Base-by-base conservation (phyloP, 2,329 filamentous ascomycete species). In the Pseudogymnoascus sp. region DNA sequence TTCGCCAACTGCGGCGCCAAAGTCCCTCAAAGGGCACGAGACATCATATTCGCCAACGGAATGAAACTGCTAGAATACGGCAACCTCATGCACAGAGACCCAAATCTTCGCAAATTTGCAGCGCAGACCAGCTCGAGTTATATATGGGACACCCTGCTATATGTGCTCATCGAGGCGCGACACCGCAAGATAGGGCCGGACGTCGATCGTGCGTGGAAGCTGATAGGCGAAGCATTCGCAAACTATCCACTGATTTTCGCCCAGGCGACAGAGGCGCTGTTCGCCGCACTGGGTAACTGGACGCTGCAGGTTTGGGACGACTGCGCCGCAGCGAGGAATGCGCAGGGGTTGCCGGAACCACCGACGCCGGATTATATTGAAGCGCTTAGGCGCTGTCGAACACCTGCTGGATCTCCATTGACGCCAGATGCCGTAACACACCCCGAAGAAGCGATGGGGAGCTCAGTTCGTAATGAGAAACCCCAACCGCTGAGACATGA, bases 141-240 rank as follows among this genome's bases (percentile, higher is more conserved):
- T 61, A 60, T 74, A 15, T 75, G 73, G 72, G 69, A 73, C 61
- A 69, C 69, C 2, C 64, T 73, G 15, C 68, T 73, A 3, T 72
- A 70, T 61, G 70, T 72, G 59, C 71, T 74, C 23, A 70, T 74
- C 53, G 72, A 71, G 59, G 64, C 65, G 31, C 67, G 70, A 29
- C 67, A 68, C 29, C 68, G 69, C 17, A 69, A 67, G 64, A 69
- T 61, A 11, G 69, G 71, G 0, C 64, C 68, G 10, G 70, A 74
- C 23, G 67, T 74, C 10, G 72, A 73, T 21, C 65, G 63, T 29
- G 42, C 65, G 3, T 74, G 73, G 70, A 29, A 65, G 26, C 61
- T 72, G 35, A 68, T 73, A 15, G 72, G 67, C 0, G 63, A 46
- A 7, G 64, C 70, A 3, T 70, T 70, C 38, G 66, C 66, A 7